Percentiles rank a stretch among this genome's conserved stretches.
Evolutionary conservation across 805 yeast genomes (phyloP).

Genomic region (Yarrowia osloensis): DNA sequence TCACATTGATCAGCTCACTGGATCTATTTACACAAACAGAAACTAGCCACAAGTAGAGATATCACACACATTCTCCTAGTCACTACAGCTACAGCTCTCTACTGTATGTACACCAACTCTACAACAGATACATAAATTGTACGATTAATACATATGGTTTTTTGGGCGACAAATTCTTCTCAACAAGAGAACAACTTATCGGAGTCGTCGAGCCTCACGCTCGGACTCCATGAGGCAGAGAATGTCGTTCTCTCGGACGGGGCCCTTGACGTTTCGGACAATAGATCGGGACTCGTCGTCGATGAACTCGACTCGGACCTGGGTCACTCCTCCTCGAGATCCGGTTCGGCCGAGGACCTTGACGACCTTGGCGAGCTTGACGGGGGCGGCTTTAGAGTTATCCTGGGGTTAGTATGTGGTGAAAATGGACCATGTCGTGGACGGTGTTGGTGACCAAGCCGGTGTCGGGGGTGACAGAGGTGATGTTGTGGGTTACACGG

Average conservation of each 20-base stretch:
- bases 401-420: conserved; percentile 25
- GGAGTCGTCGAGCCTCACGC: conserved; percentile 83
- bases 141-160: conserved; percentile 30
- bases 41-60: too few species aligned
- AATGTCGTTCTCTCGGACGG: conserved; percentile 97
- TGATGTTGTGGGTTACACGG: background rate
- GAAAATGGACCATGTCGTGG: background rate
- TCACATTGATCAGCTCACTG: too few species aligned
- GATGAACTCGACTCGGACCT: conserved; percentile 95
- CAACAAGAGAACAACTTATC: conserved; percentile 40
- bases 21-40: too few species aligned
- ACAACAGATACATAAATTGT: background rate
- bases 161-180: background rate
- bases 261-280: conserved; percentile 97
- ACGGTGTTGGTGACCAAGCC: background rate
- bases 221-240: conserved; percentile 99
- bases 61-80: too few species aligned
- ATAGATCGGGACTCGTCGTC: conserved; percentile 94
- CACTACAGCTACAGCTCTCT: too few species aligned
- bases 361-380: conserved; percentile 98
- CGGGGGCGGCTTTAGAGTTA: conserved; percentile 53
- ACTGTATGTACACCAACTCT: background rate
- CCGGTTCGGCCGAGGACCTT: conserved; percentile 99
- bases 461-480: background rate
- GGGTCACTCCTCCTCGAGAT: conserved; percentile 99